Conservation (phyloP, 1,284 basidiomycete genomes). For the Rhodotorula sp. region DNA sequence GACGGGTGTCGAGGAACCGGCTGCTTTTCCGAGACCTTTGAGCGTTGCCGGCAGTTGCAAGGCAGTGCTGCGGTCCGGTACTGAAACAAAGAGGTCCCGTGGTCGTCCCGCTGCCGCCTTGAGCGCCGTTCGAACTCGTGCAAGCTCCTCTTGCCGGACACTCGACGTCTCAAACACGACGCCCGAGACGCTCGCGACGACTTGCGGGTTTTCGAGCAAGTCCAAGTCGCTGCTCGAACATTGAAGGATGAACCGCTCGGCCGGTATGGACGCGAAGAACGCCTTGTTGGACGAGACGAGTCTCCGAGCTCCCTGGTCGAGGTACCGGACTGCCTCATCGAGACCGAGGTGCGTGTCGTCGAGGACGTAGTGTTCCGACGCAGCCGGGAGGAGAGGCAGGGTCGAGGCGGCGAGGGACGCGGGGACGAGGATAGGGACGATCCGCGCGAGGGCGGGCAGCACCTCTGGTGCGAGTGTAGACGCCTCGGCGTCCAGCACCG, state of each 20-base stretch:
- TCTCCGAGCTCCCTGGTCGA: conserved; percentile 75
- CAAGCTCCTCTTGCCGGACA: conserved; percentile 46
- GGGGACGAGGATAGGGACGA: conserved; percentile 71
- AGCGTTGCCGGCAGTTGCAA: not conserved
- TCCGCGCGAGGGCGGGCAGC: conserved; percentile 62
- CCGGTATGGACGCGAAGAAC: conserved; percentile 55
- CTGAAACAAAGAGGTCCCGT: conserved; percentile 53
- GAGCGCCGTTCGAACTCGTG: conserved; percentile 30
- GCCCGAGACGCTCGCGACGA: conserved; percentile 64
- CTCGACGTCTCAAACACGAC: conserved; percentile 69
- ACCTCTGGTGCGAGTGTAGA: conserved; percentile 49
- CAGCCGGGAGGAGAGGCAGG: conserved; percentile 40
- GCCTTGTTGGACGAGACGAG: conserved; percentile 52
- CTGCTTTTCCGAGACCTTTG: not conserved
- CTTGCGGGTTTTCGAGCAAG: conserved; percentile 58
- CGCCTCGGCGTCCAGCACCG: conserved; percentile 23
- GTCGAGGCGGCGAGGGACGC: conserved; percentile 35
- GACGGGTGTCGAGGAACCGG: conserved; percentile 48
- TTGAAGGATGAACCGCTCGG: conserved; percentile 68
- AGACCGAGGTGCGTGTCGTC: conserved; percentile 56
- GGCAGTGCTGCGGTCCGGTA: not conserved
- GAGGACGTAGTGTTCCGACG: conserved; percentile 58
- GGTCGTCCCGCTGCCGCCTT: conserved; percentile 49
- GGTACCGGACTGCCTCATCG: conserved; percentile 62
- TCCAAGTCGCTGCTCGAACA: conserved; percentile 69